These are phyloP conservation scores for Xeromyces bisporus DNA, from an alignment of 495 filamentous ascomycete genomes.

Conservation along the genomic window DNA sequence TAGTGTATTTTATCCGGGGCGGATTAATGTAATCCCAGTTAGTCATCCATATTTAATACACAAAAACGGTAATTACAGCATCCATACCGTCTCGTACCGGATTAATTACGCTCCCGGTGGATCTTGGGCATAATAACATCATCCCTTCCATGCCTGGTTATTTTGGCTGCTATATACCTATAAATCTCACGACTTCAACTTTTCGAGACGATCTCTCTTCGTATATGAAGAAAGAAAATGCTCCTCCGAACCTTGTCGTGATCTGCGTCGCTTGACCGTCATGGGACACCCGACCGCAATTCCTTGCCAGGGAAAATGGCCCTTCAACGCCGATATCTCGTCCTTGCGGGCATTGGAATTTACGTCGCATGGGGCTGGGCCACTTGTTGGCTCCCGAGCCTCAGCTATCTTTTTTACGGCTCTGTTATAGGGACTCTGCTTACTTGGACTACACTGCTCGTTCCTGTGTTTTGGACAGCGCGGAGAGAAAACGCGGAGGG, in stretches of 20 bases:
- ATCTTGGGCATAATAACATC: too few species aligned
- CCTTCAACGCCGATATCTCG: conserved; percentile 59
- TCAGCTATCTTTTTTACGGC: conserved; percentile 68
- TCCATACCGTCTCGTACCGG: too few species aligned
- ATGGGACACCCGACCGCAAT: conserved; percentile 16
- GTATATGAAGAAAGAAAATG: too few species aligned
- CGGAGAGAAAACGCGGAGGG: conserved; percentile 25
- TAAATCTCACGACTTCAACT: too few species aligned
- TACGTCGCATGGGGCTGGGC: conserved; percentile 80
- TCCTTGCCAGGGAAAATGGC: conserved; percentile 41
- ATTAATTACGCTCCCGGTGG: too few species aligned
- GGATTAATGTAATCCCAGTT: too few species aligned
- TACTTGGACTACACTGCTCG: conserved; percentile 32
- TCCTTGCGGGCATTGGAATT: conserved; percentile 46
- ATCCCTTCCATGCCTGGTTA: too few species aligned
- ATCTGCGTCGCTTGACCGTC: conserved; percentile 12
- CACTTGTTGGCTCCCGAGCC: conserved; percentile 58
- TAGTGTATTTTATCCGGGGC: too few species aligned
- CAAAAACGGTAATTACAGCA: too few species aligned
- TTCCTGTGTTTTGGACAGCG: conserved; percentile 44
- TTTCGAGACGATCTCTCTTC: too few species aligned
- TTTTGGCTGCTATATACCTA: too few species aligned
- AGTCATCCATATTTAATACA: too few species aligned
- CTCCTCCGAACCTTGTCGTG: conserved; percentile 7
- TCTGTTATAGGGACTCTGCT: conserved; percentile 49